Percentiles rank a stretch among this genome's conserved stretches.
These are phyloP conservation scores for Colletotrichum lupini DNA, from an alignment of 2,329 filamentous ascomycete genomes.

Conservation along the genomic window DNA sequence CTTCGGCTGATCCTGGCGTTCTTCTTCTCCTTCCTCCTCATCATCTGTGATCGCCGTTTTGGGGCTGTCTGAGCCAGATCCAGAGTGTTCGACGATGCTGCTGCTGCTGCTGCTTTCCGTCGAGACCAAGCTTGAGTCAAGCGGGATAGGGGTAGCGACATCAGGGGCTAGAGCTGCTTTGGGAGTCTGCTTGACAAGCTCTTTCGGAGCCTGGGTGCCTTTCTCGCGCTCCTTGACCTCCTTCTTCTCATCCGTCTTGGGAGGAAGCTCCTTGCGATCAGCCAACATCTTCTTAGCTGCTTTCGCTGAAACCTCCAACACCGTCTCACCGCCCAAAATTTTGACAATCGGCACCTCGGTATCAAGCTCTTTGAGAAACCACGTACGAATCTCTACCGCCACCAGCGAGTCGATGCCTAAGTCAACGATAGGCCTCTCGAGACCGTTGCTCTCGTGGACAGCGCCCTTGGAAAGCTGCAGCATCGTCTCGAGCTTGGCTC, in stretches of 20 bases:
- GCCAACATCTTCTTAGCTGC: not conserved
- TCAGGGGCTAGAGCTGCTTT: no score
- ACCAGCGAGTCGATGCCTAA: constrained; percentile 46
- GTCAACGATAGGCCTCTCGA: constrained; percentile 33
- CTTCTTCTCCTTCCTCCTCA: no score
- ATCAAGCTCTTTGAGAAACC: constrained; percentile 58
- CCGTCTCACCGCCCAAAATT: constrained; percentile 35
- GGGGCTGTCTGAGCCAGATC: no score
- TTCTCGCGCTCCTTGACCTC: not conserved
- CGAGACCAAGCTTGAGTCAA: no score
- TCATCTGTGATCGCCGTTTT: no score
- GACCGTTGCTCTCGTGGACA: constrained; percentile 28
- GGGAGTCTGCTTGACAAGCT: no score
- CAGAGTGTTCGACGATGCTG: no score
- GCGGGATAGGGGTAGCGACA: no score
- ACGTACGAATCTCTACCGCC: constrained; percentile 54
- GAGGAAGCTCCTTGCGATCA: not conserved
- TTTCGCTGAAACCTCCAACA: not conserved
- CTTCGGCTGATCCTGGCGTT: no score
- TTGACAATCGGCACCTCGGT: constrained; percentile 59
- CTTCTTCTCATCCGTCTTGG: not conserved
- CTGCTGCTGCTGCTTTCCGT: no score
- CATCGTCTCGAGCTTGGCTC: constrained; percentile 33
- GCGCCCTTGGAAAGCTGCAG: constrained; percentile 22
- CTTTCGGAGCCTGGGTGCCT: no score